A percentile compares a stretch with the other conserved stretches of the same genome.
Conservation (phyloP, 345 rosid genomes). For the Gossypium sturtianum region DNA sequence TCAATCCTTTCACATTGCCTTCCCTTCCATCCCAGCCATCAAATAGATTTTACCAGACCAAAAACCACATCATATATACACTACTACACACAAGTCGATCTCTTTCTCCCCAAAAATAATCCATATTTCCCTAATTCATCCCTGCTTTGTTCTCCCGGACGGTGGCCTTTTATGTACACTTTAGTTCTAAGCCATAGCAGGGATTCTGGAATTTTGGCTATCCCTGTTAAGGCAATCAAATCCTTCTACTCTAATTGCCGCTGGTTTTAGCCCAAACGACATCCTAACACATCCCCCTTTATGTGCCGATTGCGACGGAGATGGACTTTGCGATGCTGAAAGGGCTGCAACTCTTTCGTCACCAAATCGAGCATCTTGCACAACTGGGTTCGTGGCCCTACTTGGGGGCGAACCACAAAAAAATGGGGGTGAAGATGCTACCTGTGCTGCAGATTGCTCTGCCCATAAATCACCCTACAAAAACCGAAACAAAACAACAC, state of each 20-base stretch:
- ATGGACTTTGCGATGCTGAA: slow-evolving; percentile 38
- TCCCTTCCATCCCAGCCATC: no score
- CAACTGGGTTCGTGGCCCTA: slow-evolving; percentile 76
- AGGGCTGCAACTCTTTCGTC: slow-evolving; percentile 45
- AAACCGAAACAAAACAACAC: neutral
- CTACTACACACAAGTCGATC: slow-evolving; percentile 11
- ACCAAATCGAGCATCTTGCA: slow-evolving; percentile 79
- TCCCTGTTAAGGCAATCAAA: slow-evolving; percentile 98
- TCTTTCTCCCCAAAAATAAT: slow-evolving; percentile 25
- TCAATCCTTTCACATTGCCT: neutral
- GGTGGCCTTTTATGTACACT: slow-evolving; percentile 62
- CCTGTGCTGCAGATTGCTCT: slow-evolving; percentile 25
- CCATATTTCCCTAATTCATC: slow-evolving; percentile 25
- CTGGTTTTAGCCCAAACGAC: slow-evolving; percentile 77
- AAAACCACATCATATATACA: slow-evolving; percentile 28
- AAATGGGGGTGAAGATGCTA: slow-evolving; percentile 68
- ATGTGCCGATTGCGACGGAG: slow-evolving; percentile 51
- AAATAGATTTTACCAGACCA: neutral
- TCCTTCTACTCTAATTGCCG: slow-evolving; percentile 99
- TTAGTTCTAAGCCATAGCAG: slow-evolving; percentile 86
- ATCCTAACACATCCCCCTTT: slow-evolving; percentile 66
- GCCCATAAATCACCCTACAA: slow-evolving; percentile 55
- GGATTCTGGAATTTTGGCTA: slow-evolving; percentile 85
- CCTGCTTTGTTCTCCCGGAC: slow-evolving; percentile 20
- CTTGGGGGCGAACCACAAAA: slow-evolving; percentile 87